Conservation (phyloP, 140 eudicot genomes). For the Senecio squalidus region DNA sequence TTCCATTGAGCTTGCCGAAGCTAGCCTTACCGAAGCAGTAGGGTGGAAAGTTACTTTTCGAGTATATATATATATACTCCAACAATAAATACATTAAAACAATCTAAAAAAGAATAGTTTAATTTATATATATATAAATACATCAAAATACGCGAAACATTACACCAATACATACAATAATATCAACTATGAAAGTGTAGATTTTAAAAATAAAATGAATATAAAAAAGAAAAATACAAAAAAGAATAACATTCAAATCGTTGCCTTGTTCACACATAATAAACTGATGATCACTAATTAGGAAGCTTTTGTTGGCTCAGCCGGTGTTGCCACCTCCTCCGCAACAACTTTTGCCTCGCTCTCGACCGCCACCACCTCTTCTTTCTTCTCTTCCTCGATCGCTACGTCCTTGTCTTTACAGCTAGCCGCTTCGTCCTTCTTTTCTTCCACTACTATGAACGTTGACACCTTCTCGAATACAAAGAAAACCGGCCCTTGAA, state of each 20-base stretch:
- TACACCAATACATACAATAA: constrained; percentile 12
- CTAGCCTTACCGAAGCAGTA: no score
- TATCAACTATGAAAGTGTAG: constrained; percentile 24
- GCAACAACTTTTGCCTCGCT: constrained; percentile 1
- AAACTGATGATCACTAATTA: constrained; percentile 5
- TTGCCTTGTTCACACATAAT: constrained; percentile 19
- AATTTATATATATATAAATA: not conserved
- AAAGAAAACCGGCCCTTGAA: constrained; percentile 60
- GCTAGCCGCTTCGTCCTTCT: constrained; percentile 31
- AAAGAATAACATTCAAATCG: not conserved
- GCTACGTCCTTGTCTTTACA: constrained; percentile 39
- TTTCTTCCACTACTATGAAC: constrained; percentile 49
- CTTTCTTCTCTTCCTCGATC: constrained; percentile 42
- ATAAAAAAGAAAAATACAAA: not conserved
- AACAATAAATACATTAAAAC: not conserved
- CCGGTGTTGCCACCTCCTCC: constrained; percentile 30
- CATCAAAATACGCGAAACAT: not conserved
- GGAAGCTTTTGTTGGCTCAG: constrained; percentile 47
- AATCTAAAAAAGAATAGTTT: not conserved
- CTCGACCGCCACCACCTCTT: constrained; percentile 23
- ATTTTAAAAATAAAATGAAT: constrained; percentile 14
- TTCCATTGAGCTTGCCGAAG: no score
- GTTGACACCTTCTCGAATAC: constrained; percentile 79
- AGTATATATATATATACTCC: no score
- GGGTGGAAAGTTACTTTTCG: no score